Evolutionary conservation across 2,329 filamentous ascomycete species (phyloP).

Genomic region (Dactylellina cionopaga): DNA sequence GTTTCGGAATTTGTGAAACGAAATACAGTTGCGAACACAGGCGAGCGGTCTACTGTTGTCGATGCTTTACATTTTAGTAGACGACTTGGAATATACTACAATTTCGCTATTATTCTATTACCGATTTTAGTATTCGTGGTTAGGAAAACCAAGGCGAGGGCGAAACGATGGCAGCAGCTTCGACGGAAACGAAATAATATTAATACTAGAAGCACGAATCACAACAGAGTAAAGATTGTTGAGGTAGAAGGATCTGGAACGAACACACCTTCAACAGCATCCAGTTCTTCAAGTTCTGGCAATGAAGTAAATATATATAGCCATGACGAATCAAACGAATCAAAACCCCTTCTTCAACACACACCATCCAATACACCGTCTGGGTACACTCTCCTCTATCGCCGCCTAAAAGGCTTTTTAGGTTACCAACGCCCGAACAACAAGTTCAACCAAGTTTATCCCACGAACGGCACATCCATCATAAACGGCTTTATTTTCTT

Average conservation of each 20-base stretch:
- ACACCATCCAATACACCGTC: slow-evolving; percentile 6
- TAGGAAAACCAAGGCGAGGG: slow-evolving; percentile 11
- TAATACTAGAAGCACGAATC: neutral
- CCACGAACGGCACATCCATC: slow-evolving; percentile 31
- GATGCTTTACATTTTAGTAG: slow-evolving; percentile 30
- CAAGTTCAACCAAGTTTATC: slow-evolving; percentile 13
- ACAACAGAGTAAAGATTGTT: neutral
- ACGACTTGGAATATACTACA: slow-evolving; percentile 36
- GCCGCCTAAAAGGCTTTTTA: slow-evolving; percentile 41
- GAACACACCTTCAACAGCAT: slow-evolving; percentile 6
- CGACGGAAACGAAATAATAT: neutral
- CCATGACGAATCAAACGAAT: slow-evolving; percentile 15
- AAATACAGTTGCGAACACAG: neutral
- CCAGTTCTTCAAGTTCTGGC: slow-evolving; percentile 16
- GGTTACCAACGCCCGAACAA: slow-evolving; percentile 44
- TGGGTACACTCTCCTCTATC: slow-evolving; percentile 36
- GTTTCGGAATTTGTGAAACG: slow-evolving; percentile 41
- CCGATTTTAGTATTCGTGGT: slow-evolving; percentile 31
- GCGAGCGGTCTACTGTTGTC: slow-evolving; percentile 21
- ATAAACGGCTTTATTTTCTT: slow-evolving; percentile 33
- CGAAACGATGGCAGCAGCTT: slow-evolving; percentile 9
- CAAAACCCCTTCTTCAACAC: slow-evolving; percentile 30
- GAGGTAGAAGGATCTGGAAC: neutral
- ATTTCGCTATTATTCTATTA: slow-evolving; percentile 26
- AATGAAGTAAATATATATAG: neutral